A percentile compares a stretch with the other conserved stretches of the same genome.
phyloP scores from a whole-genome alignment of 1,284 basidiomycete genomes.

The Cystobasidiaceae sp. region DNA sequence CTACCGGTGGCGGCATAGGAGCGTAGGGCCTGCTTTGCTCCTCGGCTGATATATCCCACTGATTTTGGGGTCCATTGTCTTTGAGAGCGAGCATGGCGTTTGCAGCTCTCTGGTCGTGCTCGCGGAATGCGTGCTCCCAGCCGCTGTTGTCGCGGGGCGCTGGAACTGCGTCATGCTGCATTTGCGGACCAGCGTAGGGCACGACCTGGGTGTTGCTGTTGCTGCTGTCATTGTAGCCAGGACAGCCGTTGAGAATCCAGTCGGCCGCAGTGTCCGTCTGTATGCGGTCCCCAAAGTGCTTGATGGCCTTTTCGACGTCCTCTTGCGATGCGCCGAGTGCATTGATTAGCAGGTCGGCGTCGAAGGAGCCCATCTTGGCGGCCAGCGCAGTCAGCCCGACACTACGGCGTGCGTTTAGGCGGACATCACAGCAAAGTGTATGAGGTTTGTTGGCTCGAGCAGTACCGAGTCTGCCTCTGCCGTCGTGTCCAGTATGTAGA shows the following conservation, averaged over 20 bases:
- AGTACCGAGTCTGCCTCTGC: too few species aligned
- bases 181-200: not conserved
- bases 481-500: too few species aligned
- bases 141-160: slow-evolving; percentile 3
- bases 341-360: not conserved
- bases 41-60: too few species aligned
- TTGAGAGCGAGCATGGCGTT: slow-evolving; percentile 4
- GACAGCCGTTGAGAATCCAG: slow-evolving; percentile 24
- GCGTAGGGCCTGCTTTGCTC: too few species aligned
- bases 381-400: too few species aligned
- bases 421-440: too few species aligned
- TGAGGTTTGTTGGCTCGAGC: too few species aligned
- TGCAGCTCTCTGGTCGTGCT: not conserved
- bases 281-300: slow-evolving; percentile 3
- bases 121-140: not conserved
- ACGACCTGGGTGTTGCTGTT: slow-evolving; percentile 3
- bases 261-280: not conserved
- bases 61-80: too few species aligned
- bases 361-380: not conserved
- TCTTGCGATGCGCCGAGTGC: not conserved
- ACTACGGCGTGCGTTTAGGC: too few species aligned
- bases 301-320: slow-evolving; percentile 14
- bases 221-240: slow-evolving; percentile 6
- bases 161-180: too few species aligned
- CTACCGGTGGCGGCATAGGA: too few species aligned